phyloP scores from a whole-genome alignment of 169 alveolate species.

The Eimeria acervulina region DNA sequence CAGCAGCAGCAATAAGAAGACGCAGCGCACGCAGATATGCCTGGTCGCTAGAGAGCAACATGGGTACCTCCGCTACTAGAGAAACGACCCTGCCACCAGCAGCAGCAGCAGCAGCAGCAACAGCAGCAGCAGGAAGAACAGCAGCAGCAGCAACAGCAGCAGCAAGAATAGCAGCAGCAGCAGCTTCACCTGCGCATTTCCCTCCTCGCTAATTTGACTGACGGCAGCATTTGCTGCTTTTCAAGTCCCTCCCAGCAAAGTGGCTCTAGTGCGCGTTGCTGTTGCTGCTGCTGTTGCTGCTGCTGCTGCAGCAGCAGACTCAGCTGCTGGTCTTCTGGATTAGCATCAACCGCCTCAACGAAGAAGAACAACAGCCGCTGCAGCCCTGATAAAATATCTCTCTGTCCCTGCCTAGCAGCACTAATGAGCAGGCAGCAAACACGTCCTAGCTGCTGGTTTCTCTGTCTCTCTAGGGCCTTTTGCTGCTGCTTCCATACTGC shows the following conservation, averaged over 20 bases:
- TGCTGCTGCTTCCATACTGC: background rate
- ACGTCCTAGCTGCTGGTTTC: conserved; percentile 24
- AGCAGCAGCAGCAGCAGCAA: conserved; percentile 44
- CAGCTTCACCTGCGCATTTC: conserved; percentile 58
- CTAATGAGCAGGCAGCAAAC: conserved; percentile 64
- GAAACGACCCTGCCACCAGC: background rate
- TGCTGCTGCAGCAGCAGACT: conserved; percentile 56
- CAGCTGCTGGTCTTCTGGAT: conserved; percentile 20
- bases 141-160: conserved; percentile 33
- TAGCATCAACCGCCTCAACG: conserved; percentile 5
- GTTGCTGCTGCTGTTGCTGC: conserved; percentile 60
- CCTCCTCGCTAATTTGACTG: conserved; percentile 11
- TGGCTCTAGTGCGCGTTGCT: background rate
- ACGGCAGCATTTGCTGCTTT: background rate
- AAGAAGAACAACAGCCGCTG: conserved; percentile 66
- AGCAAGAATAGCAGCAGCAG: conserved; percentile 52
- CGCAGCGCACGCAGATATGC: background rate
- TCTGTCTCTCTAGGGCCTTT: conserved; percentile 11
- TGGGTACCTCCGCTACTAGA: background rate
- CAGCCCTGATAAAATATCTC: conserved; percentile 50
- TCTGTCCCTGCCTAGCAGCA: conserved; percentile 35
- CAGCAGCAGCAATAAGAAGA: background rate
- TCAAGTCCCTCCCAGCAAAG: conserved; percentile 12
- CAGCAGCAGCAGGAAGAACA: conserved; percentile 57
- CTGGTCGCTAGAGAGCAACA: background rate